Conservation (phyloP, 768 basidiomycete species). For the Lactarius pseudohatsudake region DNA sequence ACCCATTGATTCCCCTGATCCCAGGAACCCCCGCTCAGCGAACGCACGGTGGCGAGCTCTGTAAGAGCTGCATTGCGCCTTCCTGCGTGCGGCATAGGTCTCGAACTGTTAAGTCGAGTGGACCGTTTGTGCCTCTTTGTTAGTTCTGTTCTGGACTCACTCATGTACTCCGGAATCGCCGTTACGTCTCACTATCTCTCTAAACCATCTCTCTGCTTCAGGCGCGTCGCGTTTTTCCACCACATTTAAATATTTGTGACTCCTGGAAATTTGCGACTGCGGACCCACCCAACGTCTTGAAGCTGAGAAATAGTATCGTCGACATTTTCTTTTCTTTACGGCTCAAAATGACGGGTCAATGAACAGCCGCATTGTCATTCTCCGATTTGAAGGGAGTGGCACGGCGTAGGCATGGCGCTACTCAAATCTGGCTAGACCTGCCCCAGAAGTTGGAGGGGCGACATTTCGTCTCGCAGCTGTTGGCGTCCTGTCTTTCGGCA, state of each 20-base stretch:
- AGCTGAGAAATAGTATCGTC: constrained; percentile 6
- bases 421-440: constrained; percentile 8
- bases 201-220: constrained; percentile 23
- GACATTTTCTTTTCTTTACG: neutral
- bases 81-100: constrained; percentile 12
- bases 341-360: constrained; percentile 9
- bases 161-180: constrained; percentile 26
- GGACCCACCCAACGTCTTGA: constrained; percentile 10
- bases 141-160: constrained; percentile 27
- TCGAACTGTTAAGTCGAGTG: constrained; percentile 25
- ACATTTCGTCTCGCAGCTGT: constrained; percentile 4
- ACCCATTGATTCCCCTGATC: constrained; percentile 11
- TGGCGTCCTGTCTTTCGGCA: constrained; percentile 12
- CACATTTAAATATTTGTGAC: constrained; percentile 26
- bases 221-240: constrained; percentile 19
- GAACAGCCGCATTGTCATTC: constrained; percentile 6
- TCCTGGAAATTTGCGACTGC: constrained; percentile 21
- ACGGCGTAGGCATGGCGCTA: neutral
- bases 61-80: constrained; percentile 8
- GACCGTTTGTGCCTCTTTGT: constrained; percentile 27
- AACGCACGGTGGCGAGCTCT: constrained; percentile 21
- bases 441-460: constrained; percentile 16
- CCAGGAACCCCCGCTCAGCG: constrained; percentile 16
- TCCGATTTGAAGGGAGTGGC: constrained; percentile 7
- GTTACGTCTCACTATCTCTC: constrained; percentile 28